A percentile compares a stretch with the other conserved stretches of the same genome.
phyloP scores from a whole-genome alignment of 768 basidiomycete genomes.

The Nidularia sp. region DNA sequence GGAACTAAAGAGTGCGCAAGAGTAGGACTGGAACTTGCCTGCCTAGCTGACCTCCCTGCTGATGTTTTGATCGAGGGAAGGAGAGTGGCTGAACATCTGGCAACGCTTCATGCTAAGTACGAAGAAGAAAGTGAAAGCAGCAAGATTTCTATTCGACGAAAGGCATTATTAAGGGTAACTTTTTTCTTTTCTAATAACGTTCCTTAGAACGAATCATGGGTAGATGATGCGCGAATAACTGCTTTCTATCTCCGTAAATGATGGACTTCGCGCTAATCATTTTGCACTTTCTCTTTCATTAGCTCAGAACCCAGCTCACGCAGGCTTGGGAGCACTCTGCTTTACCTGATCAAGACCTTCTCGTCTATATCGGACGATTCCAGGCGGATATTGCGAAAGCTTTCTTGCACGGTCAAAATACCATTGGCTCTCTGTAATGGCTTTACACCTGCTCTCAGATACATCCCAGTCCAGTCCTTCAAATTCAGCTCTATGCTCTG shows the following conservation, averaged over 20 bases:
- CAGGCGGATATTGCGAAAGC: slow-evolving; percentile 68
- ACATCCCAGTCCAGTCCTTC: too few species aligned
- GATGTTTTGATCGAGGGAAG: slow-evolving; percentile 64
- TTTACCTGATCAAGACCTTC: slow-evolving; percentile 67
- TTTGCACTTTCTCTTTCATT: not conserved
- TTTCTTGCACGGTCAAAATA: slow-evolving; percentile 19
- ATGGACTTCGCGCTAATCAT: too few species aligned
- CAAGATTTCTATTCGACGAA: slow-evolving; percentile 57
- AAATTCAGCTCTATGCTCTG: too few species aligned
- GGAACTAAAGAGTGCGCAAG: too few species aligned
- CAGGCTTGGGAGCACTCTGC: slow-evolving; percentile 73
- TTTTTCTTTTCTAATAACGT: not conserved
- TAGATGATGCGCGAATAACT: not conserved
- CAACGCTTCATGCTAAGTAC: slow-evolving; percentile 49
- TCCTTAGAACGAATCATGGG: not conserved
- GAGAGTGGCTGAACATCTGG: slow-evolving; percentile 56
- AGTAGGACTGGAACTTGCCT: slow-evolving; percentile 83
- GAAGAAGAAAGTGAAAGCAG: slow-evolving; percentile 61
- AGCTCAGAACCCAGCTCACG: slow-evolving; percentile 72
- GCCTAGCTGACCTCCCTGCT: slow-evolving; percentile 78
- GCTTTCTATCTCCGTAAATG: not conserved
- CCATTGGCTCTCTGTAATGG: too few species aligned
- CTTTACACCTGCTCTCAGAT: too few species aligned
- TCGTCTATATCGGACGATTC: slow-evolving; percentile 60
- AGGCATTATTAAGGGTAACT: slow-evolving; percentile 63